These are phyloP conservation scores for Hylodesmum podocarpum DNA, from an alignment of 306 rosid genomes.

Conservation along the genomic window DNA sequence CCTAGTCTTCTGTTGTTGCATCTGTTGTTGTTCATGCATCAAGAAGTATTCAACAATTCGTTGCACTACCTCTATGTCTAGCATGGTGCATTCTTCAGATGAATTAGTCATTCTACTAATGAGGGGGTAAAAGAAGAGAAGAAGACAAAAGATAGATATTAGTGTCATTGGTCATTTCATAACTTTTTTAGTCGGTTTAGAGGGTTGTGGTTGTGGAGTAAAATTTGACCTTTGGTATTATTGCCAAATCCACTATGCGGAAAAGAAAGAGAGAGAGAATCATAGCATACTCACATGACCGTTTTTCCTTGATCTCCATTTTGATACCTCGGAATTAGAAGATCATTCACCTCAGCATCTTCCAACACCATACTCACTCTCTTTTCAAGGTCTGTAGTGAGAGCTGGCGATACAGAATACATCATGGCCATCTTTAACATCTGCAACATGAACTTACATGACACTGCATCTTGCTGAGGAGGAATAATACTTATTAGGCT, in stretches of 20 bases:
- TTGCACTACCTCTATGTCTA: slow-evolving; percentile 79
- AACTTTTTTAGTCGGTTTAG: not conserved
- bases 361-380: slow-evolving; percentile 79
- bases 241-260: slow-evolving; percentile 1
- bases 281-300: slow-evolving; percentile 53
- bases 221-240: not conserved
- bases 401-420: slow-evolving; percentile 80
- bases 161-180: slow-evolving; percentile 17
- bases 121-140: not conserved
- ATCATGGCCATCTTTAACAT: slow-evolving; percentile 79
- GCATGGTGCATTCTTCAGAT: slow-evolving; percentile 63
- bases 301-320: slow-evolving; percentile 57
- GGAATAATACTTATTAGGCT: slow-evolving; percentile 81
- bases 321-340: slow-evolving; percentile 76
- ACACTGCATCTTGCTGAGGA: slow-evolving; percentile 72
- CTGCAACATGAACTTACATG: slow-evolving; percentile 78
- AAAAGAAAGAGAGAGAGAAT: not conserved
- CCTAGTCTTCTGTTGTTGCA: slow-evolving; percentile 57
- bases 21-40: slow-evolving; percentile 79
- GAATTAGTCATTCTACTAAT: slow-evolving; percentile 44
- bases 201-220: not conserved
- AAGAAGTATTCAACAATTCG: slow-evolving; percentile 84
- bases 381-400: slow-evolving; percentile 86
- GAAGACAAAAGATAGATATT: slow-evolving; percentile 23
- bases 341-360: slow-evolving; percentile 82